Base-by-base conservation (phyloP, 2,329 filamentous ascomycete genomes). In the Fusarium protoensiforme region DNA sequence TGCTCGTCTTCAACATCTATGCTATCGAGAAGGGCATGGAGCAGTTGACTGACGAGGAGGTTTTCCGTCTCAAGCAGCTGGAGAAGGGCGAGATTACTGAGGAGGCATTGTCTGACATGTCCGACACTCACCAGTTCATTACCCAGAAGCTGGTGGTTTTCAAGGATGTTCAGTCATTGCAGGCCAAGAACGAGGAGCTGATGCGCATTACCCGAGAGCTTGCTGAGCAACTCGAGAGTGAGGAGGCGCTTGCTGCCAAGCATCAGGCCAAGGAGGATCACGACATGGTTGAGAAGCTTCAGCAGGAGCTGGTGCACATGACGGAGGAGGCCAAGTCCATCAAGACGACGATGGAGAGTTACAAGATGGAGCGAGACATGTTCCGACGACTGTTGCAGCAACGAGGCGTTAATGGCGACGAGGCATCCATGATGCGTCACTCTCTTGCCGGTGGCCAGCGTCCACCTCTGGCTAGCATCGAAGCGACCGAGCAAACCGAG, bases 351-450 rank as follows among this genome's bases (percentile, higher is more conserved):
- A 93, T 95, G 72, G 94, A 98, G 85, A 97, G 94, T 81, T 98
- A 97, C 81, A 94, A 96, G 80, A 94, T 95, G 77, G 96, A 99
- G 84, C 92, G 96, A 71, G 96, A 99, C 80, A 98, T 98, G 90
- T 98, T 98, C 91, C 92, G 96, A 24, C 94, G 95, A 61, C 95
- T 98, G 86, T 89, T 98, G 33, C 93, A 96, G 75, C 93, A 96
- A 71, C 82, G 91, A 84, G 80, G 87, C 79, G 78, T 88, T 79
- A 80, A 89, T 80, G 87, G 85, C 14, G 92, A 95, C 68, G 85
- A 92, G 46, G 88, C 89, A 18, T 92, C 92, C 2, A 87, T 91
- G 58, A 92, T 97, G 78, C 94, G 92, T 2, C 91, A 92, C 75
- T 93, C 93, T 20, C 84, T 93, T 35, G 90, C 92, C 67, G 88